These are phyloP conservation scores for Epichloe scottii DNA, from an alignment of 2,329 filamentous ascomycete genomes.

Conservation along the genomic window DNA sequence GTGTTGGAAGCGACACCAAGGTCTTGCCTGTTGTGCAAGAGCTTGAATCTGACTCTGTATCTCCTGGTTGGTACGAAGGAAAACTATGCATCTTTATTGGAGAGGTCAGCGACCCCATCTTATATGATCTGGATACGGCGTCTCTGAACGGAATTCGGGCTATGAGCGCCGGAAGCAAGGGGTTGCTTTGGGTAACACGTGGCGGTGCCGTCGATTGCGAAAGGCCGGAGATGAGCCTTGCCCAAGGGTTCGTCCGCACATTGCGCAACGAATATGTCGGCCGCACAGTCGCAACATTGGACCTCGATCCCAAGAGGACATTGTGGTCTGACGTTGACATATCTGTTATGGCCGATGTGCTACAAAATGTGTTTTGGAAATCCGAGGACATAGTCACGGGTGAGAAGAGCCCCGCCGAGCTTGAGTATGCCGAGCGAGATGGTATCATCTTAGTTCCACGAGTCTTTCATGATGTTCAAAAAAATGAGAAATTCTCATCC, in stretches of 20 bases:
- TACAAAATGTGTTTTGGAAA: background rate
- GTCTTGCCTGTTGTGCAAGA: background rate
- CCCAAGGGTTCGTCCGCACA: background rate
- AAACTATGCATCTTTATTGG: constrained; percentile 5
- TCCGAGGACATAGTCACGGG: too few relatives aligned
- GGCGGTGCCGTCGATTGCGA: constrained; percentile 3
- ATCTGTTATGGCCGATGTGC: background rate
- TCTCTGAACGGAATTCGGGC: background rate
- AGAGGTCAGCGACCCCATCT: constrained; percentile 5
- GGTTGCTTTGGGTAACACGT: constrained; percentile 5
- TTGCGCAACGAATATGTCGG: background rate
- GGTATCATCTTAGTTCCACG: background rate
- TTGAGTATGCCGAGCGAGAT: background rate
- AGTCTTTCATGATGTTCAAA: background rate
- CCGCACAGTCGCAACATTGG: background rate
- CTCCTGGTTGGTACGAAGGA: background rate
- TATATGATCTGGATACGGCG: background rate
- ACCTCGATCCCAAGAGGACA: background rate
- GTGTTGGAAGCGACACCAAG: too few relatives aligned
- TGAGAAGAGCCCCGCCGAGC: background rate
- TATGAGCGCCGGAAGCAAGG: background rate
- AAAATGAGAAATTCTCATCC: background rate
- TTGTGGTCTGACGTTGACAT: background rate
- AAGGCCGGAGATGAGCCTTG: background rate
- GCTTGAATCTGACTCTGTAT: background rate